These are phyloP conservation scores for Yamadazyma jaroonii DNA, from an alignment of 1,139 yeast species.

Conservation along the genomic window DNA sequence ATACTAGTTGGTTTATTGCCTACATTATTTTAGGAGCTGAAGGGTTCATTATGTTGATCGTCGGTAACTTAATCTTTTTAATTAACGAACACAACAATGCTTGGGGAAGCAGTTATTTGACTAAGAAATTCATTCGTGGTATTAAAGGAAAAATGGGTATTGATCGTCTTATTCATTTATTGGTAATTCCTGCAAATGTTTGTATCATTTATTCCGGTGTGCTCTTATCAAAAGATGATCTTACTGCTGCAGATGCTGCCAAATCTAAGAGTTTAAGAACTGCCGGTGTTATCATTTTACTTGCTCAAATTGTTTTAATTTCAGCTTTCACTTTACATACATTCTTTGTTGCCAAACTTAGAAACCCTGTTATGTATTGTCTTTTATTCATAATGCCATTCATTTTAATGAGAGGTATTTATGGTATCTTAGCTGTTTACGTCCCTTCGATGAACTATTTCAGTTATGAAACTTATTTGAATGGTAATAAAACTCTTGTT, in stretches of 20 bases:
- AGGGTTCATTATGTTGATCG: slow-evolving; percentile 34
- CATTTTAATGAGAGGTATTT: slow-evolving; percentile 27
- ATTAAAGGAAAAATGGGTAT: neutral
- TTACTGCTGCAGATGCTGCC: too few relatives aligned
- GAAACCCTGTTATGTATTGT: slow-evolving; percentile 8
- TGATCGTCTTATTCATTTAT: slow-evolving; percentile 16
- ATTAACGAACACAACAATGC: slow-evolving; percentile 22
- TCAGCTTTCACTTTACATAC: slow-evolving; percentile 18
- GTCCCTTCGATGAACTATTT: slow-evolving; percentile 30
- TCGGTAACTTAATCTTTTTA: slow-evolving; percentile 24
- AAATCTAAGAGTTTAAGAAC: slow-evolving; percentile 23
- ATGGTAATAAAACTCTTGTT: slow-evolving; percentile 12
- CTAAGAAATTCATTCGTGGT: too few relatives aligned
- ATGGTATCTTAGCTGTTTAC: slow-evolving; percentile 29
- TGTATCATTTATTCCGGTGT: too few relatives aligned
- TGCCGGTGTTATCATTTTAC: slow-evolving; percentile 26
- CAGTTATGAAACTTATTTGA: slow-evolving; percentile 23
- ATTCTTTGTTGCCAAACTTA: slow-evolving; percentile 20
- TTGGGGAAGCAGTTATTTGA: slow-evolving; percentile 2
- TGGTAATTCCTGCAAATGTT: too few relatives aligned
- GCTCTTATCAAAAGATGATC: too few relatives aligned
- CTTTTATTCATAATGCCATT: slow-evolving; percentile 23
- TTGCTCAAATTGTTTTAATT: slow-evolving; percentile 18
- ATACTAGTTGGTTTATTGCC: slow-evolving; percentile 34
- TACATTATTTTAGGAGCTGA: slow-evolving; percentile 38